phyloP scores from a whole-genome alignment of 2,329 filamentous ascomycete species.

The Nigrospora oryzae region DNA sequence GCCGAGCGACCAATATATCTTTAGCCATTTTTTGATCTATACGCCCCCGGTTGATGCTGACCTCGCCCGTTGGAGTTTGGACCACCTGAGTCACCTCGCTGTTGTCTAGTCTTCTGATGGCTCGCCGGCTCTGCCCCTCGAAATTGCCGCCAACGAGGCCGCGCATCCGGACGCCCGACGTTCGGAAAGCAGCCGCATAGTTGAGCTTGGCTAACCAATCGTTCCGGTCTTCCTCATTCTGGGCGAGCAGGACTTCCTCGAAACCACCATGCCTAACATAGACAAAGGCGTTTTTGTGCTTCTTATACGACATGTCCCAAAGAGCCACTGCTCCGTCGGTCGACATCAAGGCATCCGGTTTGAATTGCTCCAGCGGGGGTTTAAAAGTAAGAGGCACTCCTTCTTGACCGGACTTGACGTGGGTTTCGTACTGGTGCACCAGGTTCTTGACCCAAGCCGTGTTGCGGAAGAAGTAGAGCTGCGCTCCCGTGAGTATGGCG shows the following conservation, averaged over 20 bases:
- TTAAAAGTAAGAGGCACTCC: conserved; percentile 79
- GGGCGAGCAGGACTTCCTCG: conserved; percentile 85
- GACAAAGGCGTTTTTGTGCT: conserved; percentile 91
- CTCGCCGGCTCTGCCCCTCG: conserved; percentile 69
- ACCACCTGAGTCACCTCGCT: conserved; percentile 52
- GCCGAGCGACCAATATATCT: conserved; percentile 75
- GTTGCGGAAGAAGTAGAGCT: conserved; percentile 94
- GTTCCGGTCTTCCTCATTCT: conserved; percentile 85
- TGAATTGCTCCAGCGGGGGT: conserved; percentile 83
- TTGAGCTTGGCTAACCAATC: conserved; percentile 96
- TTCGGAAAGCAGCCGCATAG: conserved; percentile 89
- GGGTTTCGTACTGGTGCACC: conserved; percentile 78
- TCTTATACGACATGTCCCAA: conserved; percentile 78
- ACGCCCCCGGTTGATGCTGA: conserved; percentile 62
- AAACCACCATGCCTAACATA: conserved; percentile 80
- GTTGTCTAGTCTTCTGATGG: conserved; percentile 61
- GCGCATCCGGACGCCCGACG: conserved; percentile 82
- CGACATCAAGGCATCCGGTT: conserved; percentile 87
- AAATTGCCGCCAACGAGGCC: conserved; percentile 79
- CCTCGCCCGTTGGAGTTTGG: conserved; percentile 64
- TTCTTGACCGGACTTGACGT: conserved; percentile 69
- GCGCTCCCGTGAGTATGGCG: conserved; percentile 89
- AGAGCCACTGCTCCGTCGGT: conserved; percentile 89
- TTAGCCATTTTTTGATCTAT: conserved; percentile 77
- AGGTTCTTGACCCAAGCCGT: conserved; percentile 85